phyloP scores from a whole-genome alignment of 2,329 filamentous ascomycete species.

The Aspergillus udagawae region DNA sequence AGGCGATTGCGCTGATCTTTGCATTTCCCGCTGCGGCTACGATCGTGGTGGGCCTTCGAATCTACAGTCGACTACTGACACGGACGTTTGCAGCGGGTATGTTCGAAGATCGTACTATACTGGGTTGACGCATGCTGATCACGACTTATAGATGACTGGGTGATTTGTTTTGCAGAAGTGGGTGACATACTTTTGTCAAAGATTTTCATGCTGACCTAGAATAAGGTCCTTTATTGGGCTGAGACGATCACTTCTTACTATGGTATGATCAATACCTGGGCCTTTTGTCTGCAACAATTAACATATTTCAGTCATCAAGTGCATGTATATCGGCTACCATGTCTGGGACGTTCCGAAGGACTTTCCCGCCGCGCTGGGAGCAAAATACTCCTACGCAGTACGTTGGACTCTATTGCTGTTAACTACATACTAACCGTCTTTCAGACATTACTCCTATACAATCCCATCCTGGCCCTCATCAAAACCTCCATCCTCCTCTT shows the following conservation, averaged over 20 bases:
- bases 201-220: background rate
- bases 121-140: background rate
- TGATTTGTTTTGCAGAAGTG: constrained; percentile 7
- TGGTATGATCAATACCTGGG: constrained; percentile 1
- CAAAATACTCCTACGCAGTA: constrained; percentile 15
- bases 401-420: no score
- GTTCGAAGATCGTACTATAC: background rate
- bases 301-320: constrained; percentile 3
- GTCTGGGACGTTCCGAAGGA: constrained; percentile 9
- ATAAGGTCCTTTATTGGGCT: constrained; percentile 14
- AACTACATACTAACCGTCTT: no score
- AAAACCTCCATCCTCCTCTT: no score
- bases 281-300: background rate
- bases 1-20: constrained; percentile 14
- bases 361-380: background rate
- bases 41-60: constrained; percentile 11
- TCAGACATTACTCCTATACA: no score
- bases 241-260: constrained; percentile 15
- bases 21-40: constrained; percentile 14
- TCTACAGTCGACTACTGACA: constrained; percentile 13
- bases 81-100: constrained; percentile 14
- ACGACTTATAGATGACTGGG: constrained; percentile 7
- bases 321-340: background rate
- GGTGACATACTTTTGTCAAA: background rate
- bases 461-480: no score